These are phyloP conservation scores for Plantago ovata DNA, from an alignment of 257 asterid species.

Conservation along the genomic window DNA sequence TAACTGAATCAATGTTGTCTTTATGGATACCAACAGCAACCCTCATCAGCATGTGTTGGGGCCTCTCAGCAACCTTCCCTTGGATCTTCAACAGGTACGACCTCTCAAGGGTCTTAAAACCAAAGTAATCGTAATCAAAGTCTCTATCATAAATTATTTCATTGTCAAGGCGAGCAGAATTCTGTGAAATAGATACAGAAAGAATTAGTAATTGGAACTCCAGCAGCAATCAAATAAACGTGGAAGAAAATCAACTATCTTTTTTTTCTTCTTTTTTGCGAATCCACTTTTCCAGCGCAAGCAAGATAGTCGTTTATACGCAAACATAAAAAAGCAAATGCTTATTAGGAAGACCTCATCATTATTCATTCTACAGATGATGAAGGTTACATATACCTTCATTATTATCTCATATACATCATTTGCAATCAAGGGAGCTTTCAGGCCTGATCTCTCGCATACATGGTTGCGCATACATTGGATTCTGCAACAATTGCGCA, in stretches of 20 bases:
- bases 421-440: conserved; percentile 83
- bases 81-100: conserved; percentile 78
- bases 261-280: too few relatives aligned
- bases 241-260: too few relatives aligned
- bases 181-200: conserved; percentile 31
- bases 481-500: conserved; percentile 37
- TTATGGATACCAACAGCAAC: conserved; percentile 95
- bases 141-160: conserved; percentile 93
- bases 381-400: conserved; percentile 47
- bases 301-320: too few relatives aligned
- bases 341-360: too few relatives aligned
- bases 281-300: too few relatives aligned
- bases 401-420: conserved; percentile 79
- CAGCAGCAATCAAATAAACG: too few relatives aligned
- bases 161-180: conserved; percentile 79
- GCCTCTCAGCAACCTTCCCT: conserved; percentile 92
- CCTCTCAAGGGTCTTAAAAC: conserved; percentile 91
- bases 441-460: conserved; percentile 71
- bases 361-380: too few relatives aligned
- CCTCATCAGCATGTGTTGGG: conserved; percentile 97
- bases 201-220: background rate
- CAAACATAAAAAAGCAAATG: too few relatives aligned
- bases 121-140: conserved; percentile 90
- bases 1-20: conserved; percentile 67
- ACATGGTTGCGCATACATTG: conserved; percentile 81